These are phyloP conservation scores for Penicillium hordei DNA, from an alignment of 2,329 filamentous ascomycete species.

Conservation along the genomic window DNA sequence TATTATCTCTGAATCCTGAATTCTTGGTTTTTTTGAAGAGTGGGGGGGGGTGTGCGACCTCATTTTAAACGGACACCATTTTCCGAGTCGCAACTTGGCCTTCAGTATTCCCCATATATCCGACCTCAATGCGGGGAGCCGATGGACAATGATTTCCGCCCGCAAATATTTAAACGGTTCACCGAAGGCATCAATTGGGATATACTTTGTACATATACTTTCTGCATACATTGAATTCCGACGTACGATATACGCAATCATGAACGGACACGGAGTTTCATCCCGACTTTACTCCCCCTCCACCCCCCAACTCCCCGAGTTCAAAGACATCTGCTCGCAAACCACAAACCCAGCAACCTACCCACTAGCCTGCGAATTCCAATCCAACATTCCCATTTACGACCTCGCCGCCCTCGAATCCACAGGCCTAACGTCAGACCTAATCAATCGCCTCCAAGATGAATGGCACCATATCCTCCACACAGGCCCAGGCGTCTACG, in stretches of 20 bases:
- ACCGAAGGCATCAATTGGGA: not conserved
- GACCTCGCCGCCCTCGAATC: conserved; percentile 43
- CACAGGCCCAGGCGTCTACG: conserved; percentile 59
- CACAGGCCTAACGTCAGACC: conserved; percentile 25
- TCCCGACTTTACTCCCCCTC: conserved; percentile 25
- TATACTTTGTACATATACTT: not conserved
- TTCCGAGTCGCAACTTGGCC: conserved; percentile 5
- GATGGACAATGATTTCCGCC: conserved; percentile 23
- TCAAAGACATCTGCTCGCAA: conserved; percentile 49
- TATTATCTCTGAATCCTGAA: not conserved
- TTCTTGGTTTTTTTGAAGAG: not conserved
- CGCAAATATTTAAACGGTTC: conserved; percentile 7
- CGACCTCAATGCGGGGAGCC: conserved; percentile 13
- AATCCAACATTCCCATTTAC: conserved; percentile 59
- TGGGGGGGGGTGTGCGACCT: too few species aligned
- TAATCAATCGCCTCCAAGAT: conserved; percentile 52
- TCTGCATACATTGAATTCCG: not conserved
- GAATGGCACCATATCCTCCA: conserved; percentile 61
- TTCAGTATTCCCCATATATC: not conserved
- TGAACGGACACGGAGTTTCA: conserved; percentile 15
- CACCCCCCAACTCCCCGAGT: conserved; percentile 38
- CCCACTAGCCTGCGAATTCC: conserved; percentile 48
- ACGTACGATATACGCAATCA: not conserved
- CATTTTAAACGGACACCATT: conserved; percentile 11
- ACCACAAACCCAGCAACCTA: conserved; percentile 43